Percentiles rank a stretch among this genome's conserved stretches.
phyloP scores from a whole-genome alignment of 768 basidiomycete species.

The Tulasnella sp. region DNA sequence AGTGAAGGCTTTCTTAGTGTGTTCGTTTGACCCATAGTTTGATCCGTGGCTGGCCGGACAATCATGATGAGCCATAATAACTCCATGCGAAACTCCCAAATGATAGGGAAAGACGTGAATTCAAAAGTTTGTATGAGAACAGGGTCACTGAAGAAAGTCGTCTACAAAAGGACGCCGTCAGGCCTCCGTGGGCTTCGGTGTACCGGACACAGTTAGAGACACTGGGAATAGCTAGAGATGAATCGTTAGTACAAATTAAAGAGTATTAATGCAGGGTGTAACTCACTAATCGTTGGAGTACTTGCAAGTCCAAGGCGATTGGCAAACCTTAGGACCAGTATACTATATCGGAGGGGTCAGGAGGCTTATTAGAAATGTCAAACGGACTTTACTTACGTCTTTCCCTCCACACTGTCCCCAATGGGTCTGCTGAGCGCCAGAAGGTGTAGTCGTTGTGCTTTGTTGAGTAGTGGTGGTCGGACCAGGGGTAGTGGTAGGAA shows the following conservation, averaged over 20 bases:
- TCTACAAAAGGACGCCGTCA: background rate
- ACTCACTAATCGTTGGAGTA: constrained; percentile 9
- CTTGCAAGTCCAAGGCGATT: constrained; percentile 6
- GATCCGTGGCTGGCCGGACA: background rate
- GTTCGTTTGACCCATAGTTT: too few relatives aligned
- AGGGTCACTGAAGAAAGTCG: background rate
- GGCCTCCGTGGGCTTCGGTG: background rate
- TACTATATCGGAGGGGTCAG: background rate
- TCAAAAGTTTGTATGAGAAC: background rate
- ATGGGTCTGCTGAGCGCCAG: constrained; percentile 1
- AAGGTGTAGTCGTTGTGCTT: constrained; percentile 8
- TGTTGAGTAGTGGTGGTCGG: constrained; percentile 22
- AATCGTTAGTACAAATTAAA: background rate
- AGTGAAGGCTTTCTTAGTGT: background rate
- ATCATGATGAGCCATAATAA: background rate
- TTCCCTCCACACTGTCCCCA: background rate
- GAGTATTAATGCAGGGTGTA: background rate
- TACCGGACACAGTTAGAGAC: background rate
- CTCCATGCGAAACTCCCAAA: background rate
- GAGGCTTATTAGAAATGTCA: background rate
- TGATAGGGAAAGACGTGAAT: background rate
- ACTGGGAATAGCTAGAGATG: background rate
- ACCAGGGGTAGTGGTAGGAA: constrained; percentile 25
- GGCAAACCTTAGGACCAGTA: background rate
- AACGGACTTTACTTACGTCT: background rate